These are phyloP conservation scores for Colletotrichum horii DNA, from an alignment of 2,329 filamentous ascomycete species.

Conservation along the genomic window DNA sequence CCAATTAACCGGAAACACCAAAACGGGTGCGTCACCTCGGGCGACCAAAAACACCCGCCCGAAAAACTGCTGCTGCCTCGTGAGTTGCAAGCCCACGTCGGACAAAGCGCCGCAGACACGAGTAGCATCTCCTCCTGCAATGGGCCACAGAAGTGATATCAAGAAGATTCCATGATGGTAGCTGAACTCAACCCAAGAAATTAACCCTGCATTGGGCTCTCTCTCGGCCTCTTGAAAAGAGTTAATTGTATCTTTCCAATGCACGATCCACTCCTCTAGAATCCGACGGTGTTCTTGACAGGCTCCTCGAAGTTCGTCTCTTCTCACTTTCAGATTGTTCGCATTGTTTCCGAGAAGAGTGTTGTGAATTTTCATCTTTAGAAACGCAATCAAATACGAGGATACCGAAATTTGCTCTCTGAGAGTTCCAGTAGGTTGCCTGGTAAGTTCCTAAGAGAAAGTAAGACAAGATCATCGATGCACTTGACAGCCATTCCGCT, in stretches of 20 bases:
- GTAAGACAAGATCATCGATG: background rate
- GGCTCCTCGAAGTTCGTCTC: background rate
- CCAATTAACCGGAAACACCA: background rate
- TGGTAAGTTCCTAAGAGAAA: background rate
- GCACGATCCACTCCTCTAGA: background rate
- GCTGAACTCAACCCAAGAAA: background rate
- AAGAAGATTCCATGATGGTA: background rate
- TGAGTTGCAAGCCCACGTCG: background rate
- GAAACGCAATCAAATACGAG: background rate
- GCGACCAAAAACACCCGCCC: background rate
- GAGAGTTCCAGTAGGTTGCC: background rate
- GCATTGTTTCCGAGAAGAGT: background rate
- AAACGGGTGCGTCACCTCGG: background rate
- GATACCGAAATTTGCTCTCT: background rate
- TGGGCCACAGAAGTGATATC: background rate
- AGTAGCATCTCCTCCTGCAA: background rate
- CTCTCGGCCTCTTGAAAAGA: background rate
- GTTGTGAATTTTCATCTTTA: background rate
- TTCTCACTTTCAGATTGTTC: background rate
- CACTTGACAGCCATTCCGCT: background rate
- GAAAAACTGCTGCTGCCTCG: background rate
- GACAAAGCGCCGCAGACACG: background rate
- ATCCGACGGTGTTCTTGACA: background rate
- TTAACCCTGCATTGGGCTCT: background rate
- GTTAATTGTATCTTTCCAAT: background rate